These are phyloP conservation scores for Aechmea fasciata DNA, from an alignment of 176 grass and related monocot species.

Conservation along the genomic window DNA sequence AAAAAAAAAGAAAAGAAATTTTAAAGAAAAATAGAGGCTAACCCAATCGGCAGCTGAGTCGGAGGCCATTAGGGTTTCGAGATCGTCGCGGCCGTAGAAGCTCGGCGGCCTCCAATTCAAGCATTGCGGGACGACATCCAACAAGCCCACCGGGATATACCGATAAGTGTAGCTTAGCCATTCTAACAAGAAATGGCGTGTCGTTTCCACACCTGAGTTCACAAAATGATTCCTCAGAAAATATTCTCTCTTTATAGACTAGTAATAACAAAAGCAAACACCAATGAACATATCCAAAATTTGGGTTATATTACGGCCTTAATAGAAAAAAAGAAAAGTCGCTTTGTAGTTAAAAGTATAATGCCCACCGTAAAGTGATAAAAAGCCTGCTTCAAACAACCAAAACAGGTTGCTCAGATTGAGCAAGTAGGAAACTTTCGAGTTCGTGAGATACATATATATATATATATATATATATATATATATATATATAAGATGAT, in stretches of 20 bases:
- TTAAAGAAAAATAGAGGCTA: neutral
- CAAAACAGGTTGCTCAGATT: too few species aligned
- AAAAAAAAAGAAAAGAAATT: neutral
- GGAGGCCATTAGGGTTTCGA: slow-evolving; percentile 85
- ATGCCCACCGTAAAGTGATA: too few species aligned
- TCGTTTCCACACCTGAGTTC: slow-evolving; percentile 72
- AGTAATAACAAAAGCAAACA: neutral
- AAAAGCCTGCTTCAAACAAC: too few species aligned
- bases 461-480: too few species aligned
- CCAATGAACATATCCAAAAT: neutral
- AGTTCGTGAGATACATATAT: too few species aligned
- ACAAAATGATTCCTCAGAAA: neutral
- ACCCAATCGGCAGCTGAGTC: slow-evolving; percentile 98
- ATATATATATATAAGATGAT: too few species aligned
- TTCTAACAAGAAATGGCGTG: slow-evolving; percentile 82
- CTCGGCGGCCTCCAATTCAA: slow-evolving; percentile 85
- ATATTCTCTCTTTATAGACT: neutral
- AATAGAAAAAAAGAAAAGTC: too few species aligned
- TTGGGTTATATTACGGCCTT: too few species aligned
- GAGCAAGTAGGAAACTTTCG: too few species aligned
- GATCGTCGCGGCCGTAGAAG: slow-evolving; percentile 74
- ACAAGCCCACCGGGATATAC: slow-evolving; percentile 68
- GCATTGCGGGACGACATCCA: slow-evolving; percentile 70
- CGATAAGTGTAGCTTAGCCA: slow-evolving; percentile 81
- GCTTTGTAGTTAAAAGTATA: too few species aligned